Evolutionary conservation across 2,329 filamentous ascomycete species (phyloP), one percentile per base, ranked within the genome.

Genomic region (Aspergillus vadensis): DNA sequence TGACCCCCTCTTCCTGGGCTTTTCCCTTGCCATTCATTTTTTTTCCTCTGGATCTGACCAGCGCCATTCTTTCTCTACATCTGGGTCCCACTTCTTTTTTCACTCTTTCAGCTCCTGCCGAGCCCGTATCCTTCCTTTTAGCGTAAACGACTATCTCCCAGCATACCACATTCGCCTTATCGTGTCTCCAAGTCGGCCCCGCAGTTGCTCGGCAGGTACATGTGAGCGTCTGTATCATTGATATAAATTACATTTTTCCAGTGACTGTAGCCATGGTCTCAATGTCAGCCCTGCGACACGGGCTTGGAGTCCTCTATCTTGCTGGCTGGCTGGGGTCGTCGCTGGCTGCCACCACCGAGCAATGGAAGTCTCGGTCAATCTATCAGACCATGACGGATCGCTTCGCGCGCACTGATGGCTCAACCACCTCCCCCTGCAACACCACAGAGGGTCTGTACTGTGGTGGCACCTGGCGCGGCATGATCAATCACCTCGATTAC

Each of bases 381-480:
- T 82, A 82, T 59, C 79, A 81, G 59, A 74, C 80, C 32, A 69
- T 82, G 65, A 82, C 80, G 5, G 80, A 82, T 63, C 72, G 80
- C 10, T 81, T 80, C 60, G 77, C 79, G 23, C 74, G 74, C 15
- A 75, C 77, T 12, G 78, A 80, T 65, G 71, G 73, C 10, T 76
- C 73, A 2, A 74, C 69, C 5, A 70, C 69, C 15, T 60, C 68
- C 23, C 50, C 69, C 25, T 77, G 76, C 63, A 70, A 74, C 49
- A 61, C 70, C 2, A 67, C 65, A 4, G 67, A 64, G 30, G 69
- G 72, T 6, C 43, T 74, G 5, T 82, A 83, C 63, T 85, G 83
- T 62, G 82, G 82, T 50, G 82, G 82, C 9, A 82, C 81, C 21
- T 83, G 80, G 77, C 74, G 76, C 62, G 81, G 81, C 7, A 77